phyloP scores from a whole-genome alignment of 2,329 filamentous ascomycete species.

The Aspergillus piperis region DNA sequence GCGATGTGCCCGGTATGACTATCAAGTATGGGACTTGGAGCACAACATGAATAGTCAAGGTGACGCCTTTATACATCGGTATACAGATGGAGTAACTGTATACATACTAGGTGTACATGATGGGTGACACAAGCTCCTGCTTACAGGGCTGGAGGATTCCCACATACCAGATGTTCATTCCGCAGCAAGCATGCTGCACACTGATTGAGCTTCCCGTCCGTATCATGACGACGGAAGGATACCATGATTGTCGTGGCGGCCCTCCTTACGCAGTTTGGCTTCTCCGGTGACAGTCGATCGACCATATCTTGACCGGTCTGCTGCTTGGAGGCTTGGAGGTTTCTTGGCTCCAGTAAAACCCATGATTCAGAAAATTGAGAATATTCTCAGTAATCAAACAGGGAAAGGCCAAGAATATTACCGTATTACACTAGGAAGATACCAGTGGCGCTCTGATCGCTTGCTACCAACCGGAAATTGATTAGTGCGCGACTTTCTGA shows the following conservation, averaged over 20 bases:
- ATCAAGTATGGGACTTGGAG: background rate
- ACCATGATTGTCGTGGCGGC: background rate
- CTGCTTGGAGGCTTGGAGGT: background rate
- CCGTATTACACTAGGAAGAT: slow-evolving; percentile 22
- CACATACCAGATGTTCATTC: slow-evolving; percentile 15
- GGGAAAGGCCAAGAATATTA: background rate
- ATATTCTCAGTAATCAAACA: slow-evolving; percentile 10
- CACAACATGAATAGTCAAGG: background rate
- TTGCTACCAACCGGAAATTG: slow-evolving; percentile 27
- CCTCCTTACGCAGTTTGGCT: slow-evolving; percentile 1
- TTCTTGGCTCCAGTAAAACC: background rate
- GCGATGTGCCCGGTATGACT: background rate
- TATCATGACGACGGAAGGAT: slow-evolving; percentile 20
- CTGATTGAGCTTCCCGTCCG: slow-evolving; percentile 10
- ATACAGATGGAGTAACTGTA: background rate
- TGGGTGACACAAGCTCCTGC: slow-evolving; percentile 9
- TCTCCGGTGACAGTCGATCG: slow-evolving; percentile 2
- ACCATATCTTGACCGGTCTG: slow-evolving; percentile 1
- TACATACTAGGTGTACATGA: background rate
- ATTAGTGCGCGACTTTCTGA: slow-evolving; percentile 39
- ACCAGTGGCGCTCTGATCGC: slow-evolving; percentile 38
- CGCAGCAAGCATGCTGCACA: slow-evolving; percentile 24
- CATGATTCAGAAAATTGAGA: slow-evolving; percentile 9
- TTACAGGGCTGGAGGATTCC: slow-evolving; percentile 11
- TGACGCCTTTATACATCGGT: background rate